These are phyloP conservation scores for Backusella psychrophila DNA, from an alignment of 192 early-diverging fungal genomes.

Conservation along the genomic window DNA sequence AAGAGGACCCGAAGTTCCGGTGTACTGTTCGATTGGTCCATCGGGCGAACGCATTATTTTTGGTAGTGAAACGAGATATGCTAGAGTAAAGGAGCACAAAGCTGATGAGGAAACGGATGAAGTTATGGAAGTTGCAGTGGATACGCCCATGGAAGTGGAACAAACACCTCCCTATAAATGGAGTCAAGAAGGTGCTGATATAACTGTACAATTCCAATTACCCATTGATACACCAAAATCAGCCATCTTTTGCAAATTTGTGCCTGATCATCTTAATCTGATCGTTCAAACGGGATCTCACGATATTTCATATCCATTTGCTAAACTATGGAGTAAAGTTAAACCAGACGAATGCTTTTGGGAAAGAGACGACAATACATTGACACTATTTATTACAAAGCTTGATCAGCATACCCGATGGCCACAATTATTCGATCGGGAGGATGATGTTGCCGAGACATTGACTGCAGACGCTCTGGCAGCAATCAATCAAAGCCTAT, in stretches of 20 bases:
- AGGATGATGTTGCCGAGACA: slow-evolving; percentile 60
- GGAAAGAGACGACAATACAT: slow-evolving; percentile 57
- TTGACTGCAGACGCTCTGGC: slow-evolving; percentile 59
- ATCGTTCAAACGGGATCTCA: slow-evolving; percentile 32
- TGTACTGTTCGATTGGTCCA: slow-evolving; percentile 44
- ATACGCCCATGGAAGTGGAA: not conserved
- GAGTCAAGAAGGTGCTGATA: slow-evolving; percentile 63
- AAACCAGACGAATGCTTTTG: slow-evolving; percentile 59
- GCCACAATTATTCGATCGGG: slow-evolving; percentile 60
- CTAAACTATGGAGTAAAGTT: slow-evolving; percentile 44
- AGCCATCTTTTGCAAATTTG: slow-evolving; percentile 60
- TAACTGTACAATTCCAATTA: slow-evolving; percentile 62
- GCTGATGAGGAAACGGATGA: not conserved
- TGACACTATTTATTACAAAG: slow-evolving; percentile 66
- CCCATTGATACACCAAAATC: slow-evolving; percentile 47
- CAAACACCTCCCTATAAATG: slow-evolving; percentile 56
- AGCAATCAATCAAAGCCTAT: slow-evolving; percentile 55
- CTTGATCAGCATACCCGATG: slow-evolving; percentile 57
- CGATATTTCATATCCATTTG: slow-evolving; percentile 20
- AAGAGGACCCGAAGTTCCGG: slow-evolving; percentile 49
- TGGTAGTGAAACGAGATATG: slow-evolving; percentile 33
- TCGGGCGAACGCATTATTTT: slow-evolving; percentile 43
- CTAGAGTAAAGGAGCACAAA: slow-evolving; percentile 17
- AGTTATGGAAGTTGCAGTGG: not conserved
- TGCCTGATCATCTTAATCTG: slow-evolving; percentile 41